These are phyloP conservation scores for Inonotus hispidus DNA, from an alignment of 1,284 basidiomycete species.

Conservation along the genomic window DNA sequence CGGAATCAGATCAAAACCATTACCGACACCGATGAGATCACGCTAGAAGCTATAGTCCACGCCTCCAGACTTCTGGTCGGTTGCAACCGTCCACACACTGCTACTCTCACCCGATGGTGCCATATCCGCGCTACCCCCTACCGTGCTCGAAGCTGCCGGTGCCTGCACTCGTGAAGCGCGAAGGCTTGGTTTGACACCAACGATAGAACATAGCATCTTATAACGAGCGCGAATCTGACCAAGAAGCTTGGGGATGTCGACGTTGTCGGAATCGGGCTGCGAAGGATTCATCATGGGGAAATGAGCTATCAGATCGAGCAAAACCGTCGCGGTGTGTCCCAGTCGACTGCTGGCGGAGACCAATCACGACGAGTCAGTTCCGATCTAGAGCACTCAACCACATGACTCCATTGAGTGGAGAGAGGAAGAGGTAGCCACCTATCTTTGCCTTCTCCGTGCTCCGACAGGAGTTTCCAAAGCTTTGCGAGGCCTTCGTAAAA, in stretches of 20 bases:
- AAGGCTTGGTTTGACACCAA: slow-evolving; percentile 70
- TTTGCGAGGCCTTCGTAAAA: slow-evolving; percentile 84
- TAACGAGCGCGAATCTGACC: slow-evolving; percentile 86
- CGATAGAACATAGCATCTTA: slow-evolving; percentile 75
- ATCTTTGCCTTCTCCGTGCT: slow-evolving; percentile 35
- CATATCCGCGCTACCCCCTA: neutral
- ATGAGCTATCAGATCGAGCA: slow-evolving; percentile 65
- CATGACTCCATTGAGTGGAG: neutral
- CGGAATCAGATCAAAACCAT: neutral
- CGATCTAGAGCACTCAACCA: neutral
- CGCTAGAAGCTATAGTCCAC: slow-evolving; percentile 12
- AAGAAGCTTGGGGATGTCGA: slow-evolving; percentile 74
- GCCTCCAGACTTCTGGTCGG: neutral
- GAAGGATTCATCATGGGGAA: slow-evolving; percentile 79
- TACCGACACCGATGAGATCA: neutral
- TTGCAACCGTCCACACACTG: slow-evolving; percentile 8
- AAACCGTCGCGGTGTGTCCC: slow-evolving; percentile 56
- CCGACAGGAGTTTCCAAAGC: slow-evolving; percentile 57
- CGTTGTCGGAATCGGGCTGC: slow-evolving; percentile 37
- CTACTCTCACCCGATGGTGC: neutral
- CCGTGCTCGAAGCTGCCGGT: neutral
- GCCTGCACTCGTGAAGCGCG: slow-evolving; percentile 25
- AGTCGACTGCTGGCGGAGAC: slow-evolving; percentile 44
- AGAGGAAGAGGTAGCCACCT: slow-evolving; percentile 40
- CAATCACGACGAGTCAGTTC: neutral